These are phyloP conservation scores for Ascochyta clinopodiicola DNA, from an alignment of 2,329 filamentous ascomycete species.

Conservation along the genomic window DNA sequence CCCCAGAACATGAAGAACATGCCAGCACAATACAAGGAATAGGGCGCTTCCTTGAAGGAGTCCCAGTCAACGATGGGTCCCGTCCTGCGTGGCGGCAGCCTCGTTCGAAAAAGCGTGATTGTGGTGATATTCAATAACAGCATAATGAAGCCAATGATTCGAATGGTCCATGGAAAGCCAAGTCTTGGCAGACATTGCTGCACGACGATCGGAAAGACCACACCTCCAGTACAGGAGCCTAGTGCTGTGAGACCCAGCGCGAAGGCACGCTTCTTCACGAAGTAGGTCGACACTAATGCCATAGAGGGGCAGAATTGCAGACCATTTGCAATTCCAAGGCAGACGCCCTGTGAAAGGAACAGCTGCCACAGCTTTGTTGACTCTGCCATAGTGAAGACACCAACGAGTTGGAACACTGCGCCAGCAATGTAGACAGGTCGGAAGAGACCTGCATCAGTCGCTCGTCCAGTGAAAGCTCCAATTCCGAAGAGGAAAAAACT, in stretches of 20 bases:
- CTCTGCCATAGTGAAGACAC: slow-evolving; percentile 40
- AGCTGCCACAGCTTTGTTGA: slow-evolving; percentile 43
- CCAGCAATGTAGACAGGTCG: slow-evolving; percentile 37
- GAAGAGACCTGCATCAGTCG: slow-evolving; percentile 41
- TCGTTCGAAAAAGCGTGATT: slow-evolving; percentile 45
- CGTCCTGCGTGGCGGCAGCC: slow-evolving; percentile 50
- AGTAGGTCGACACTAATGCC: slow-evolving; percentile 58
- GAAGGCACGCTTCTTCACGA: slow-evolving; percentile 37
- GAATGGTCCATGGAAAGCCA: slow-evolving; percentile 68
- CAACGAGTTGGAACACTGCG: slow-evolving; percentile 42
- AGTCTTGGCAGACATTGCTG: slow-evolving; percentile 39
- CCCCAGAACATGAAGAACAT: slow-evolving; percentile 49
- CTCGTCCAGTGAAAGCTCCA: slow-evolving; percentile 39
- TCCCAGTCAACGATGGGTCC: slow-evolving; percentile 52
- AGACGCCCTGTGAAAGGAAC: slow-evolving; percentile 59
- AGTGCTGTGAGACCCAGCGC: slow-evolving; percentile 39
- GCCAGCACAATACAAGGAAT: slow-evolving; percentile 45
- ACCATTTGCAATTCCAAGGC: slow-evolving; percentile 60
- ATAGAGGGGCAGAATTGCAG: slow-evolving; percentile 62
- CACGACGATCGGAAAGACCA: slow-evolving; percentile 43
- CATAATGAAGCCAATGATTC: slow-evolving; percentile 67
- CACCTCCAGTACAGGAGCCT: slow-evolving; percentile 39
- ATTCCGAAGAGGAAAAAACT: slow-evolving; percentile 40
- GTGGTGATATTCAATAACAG: slow-evolving; percentile 49
- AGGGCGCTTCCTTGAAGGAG: slow-evolving; percentile 51